Evolutionary conservation across 768 basidiomycete species (phyloP), one percentile per base, ranked within the genome.

Genomic region (Leccinum rimulosum): DNA sequence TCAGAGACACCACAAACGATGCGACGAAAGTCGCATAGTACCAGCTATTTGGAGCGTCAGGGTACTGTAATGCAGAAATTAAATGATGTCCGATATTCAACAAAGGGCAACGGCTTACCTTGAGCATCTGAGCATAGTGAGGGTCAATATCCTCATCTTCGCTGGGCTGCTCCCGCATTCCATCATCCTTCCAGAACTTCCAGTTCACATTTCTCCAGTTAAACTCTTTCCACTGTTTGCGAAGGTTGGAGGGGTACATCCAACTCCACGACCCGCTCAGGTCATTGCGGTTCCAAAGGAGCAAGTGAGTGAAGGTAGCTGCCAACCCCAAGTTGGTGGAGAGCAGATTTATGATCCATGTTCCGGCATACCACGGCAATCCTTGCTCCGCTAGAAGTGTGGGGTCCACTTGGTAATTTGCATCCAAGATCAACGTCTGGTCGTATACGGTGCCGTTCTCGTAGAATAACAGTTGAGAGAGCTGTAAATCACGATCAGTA

Each of bases 231-330:
- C 75, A 74, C 40, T 59, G 47, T 33, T 70, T 71, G 25, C 22
- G 40, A 53, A 73, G 22, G 6, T 62, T 54, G 14, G 74, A 67
- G 2, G 76, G 77, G 0, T 70, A 66, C 59, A 76, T 63, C 82
- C 82, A 84, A 28, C 57, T 64, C 81, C 83, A 84, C 7, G 80
- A 75, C 4, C 67, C 65, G 30, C 74, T 61, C 43, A 85, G 73
- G 49, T 84, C 81, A 51, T 80, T 75, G 0, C 76, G 77, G 54
- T 85, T 82, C 83, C 82, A 85, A 1, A 85, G 58, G 7, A 79
- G 56, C 15, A 84, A 74, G 60, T 84, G 83, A n/a, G 73, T 81
- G 52, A 84, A 72, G 0, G 82, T 83, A 1, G 82, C 80, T n/a
- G 22, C 81, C 73, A 65, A 77, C 73, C 22, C 55, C 17, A 68